phyloP scores from a whole-genome alignment of 768 basidiomycete species.

The Auricularia cornea region DNA sequence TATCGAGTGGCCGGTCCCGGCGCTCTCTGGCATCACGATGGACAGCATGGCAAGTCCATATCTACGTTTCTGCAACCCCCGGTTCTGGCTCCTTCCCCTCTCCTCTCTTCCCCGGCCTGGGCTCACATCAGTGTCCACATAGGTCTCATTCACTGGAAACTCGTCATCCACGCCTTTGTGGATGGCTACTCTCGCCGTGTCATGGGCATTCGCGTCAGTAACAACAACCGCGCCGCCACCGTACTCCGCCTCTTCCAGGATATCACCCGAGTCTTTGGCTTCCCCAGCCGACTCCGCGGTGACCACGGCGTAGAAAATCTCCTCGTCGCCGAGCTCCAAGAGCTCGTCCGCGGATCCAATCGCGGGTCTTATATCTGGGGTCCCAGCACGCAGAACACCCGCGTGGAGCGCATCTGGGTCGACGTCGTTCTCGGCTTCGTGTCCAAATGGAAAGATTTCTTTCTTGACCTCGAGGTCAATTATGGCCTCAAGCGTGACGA shows the following conservation, averaged over 20 bases:
- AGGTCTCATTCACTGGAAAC: slow-evolving; percentile 21
- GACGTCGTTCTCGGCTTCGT: slow-evolving; percentile 29
- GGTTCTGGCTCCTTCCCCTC: too few relatives aligned
- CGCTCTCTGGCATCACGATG: slow-evolving; percentile 21
- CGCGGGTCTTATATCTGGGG: slow-evolving; percentile 18
- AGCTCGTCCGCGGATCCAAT: slow-evolving; percentile 3
- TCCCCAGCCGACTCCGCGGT: slow-evolving; percentile 11
- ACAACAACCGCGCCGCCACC: slow-evolving; percentile 20
- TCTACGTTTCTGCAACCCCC: background rate
- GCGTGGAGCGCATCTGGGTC: slow-evolving; percentile 33
- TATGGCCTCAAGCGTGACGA: slow-evolving; percentile 19
- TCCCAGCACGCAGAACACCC: slow-evolving; percentile 34
- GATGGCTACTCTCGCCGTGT: slow-evolving; percentile 15
- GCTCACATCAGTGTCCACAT: background rate
- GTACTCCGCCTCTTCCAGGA: slow-evolving; percentile 8
- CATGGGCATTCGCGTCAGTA: slow-evolving; percentile 14
- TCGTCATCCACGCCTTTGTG: slow-evolving; percentile 24
- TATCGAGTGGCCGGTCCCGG: slow-evolving; percentile 17
- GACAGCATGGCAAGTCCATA: slow-evolving; percentile 18
- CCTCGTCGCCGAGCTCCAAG: slow-evolving; percentile 13
- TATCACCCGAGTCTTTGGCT: background rate
- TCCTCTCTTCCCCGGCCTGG: too few relatives aligned
- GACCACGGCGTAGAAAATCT: slow-evolving; percentile 17
- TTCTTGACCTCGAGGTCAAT: slow-evolving; percentile 34
- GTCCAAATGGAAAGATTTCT: slow-evolving; percentile 37